Evolutionary conservation across 352 stramenopile species (phyloP), one percentile per base, ranked within the genome.

Genomic region (Chrysophaeum taylorii): DNA sequence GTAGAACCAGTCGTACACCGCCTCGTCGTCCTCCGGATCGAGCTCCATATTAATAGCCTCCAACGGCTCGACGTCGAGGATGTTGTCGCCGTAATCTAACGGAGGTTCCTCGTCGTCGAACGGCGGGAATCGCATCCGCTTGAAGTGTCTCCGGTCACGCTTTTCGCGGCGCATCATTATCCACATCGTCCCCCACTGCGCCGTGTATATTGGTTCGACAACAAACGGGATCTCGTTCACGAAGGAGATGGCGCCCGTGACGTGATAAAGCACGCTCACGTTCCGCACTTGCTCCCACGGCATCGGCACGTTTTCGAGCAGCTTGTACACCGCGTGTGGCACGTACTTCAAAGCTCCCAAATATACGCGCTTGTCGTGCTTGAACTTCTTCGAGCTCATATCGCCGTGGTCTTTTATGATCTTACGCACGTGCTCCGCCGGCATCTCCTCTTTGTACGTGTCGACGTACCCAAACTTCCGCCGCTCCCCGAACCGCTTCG

Each of bases 301-400:
- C 96, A 99, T 99, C 52, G 96, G 96, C 90, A 99, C 98, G 79
- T 99, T 99, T 84, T 99, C 96, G 63, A 99, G 79, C 50, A 99
- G 81, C 84, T 99, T 99, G 78, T 97, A 98, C 42, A 99, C 87
- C 23, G 95, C 92, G 76, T 99, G 96, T 16, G 96, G 96, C 31
- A 99, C 92, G 79, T 99, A 99, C 80, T 99, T 99, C 52, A 99
- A 83, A 45, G 96, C 96, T n/a, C 96, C 95, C 0, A 99, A 77
- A 77, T 99, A 99, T 35, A 99, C 88, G 61, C 96, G 86, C 80
- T 98, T 98, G 81, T 99, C 95, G 71, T 96, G 88, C 25, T 92
- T 88, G 77, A 98, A 99, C 72, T 98, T 98, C 82, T 98, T 98
- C 61, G 90, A 96, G 69, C 91, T 97, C 95, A 99, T 99, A 78